Percentiles rank a stretch among this genome's conserved stretches.
Evolutionary conservation across 2,329 filamentous ascomycete genomes (phyloP).

Genomic region (Tolypocladium pustulatum): DNA sequence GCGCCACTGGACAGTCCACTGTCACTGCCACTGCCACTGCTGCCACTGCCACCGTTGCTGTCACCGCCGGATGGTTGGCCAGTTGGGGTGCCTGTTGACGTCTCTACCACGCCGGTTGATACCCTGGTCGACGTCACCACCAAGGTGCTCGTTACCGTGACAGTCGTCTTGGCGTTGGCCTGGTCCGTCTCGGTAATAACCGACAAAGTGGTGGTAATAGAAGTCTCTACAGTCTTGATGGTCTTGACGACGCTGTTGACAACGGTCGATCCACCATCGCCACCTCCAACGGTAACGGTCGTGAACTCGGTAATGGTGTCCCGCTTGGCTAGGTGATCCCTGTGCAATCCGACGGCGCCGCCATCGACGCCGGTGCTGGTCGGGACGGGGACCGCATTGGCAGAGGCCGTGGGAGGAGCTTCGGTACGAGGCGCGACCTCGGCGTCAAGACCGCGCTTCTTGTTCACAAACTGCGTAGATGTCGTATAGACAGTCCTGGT

Average conservation of each 20-base stretch:
- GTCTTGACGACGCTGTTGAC: constrained; percentile 18
- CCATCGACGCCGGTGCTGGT: constrained; percentile 6
- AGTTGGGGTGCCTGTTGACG: not conserved
- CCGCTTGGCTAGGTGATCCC: constrained; percentile 20
- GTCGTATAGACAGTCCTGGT: constrained; percentile 25
- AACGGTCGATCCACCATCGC: constrained; percentile 13
- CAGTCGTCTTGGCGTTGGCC: constrained; percentile 25
- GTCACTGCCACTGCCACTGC: constrained; percentile 3
- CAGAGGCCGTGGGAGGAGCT: constrained; percentile 7
- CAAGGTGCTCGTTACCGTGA: constrained; percentile 26
- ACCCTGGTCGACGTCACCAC: constrained; percentile 23
- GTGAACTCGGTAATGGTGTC: constrained; percentile 19
- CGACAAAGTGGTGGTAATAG: constrained; percentile 16
- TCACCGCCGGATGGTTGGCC: not conserved
- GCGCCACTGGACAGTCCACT: constrained; percentile 28
- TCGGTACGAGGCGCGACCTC: constrained; percentile 16
- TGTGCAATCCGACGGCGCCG: constrained; percentile 7
- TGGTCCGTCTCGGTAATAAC: constrained; percentile 21
- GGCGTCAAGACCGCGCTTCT: constrained; percentile 17
- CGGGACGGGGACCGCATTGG: constrained; percentile 8
- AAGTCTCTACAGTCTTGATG: constrained; percentile 21
- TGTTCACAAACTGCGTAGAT: constrained; percentile 19
- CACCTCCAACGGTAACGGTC: constrained; percentile 19
- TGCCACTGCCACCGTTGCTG: constrained; percentile 1
- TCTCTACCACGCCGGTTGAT: constrained; percentile 16